Evolutionary conservation across 148 eudicot genomes (phyloP).

Genomic region (Rheum nobile): DNA sequence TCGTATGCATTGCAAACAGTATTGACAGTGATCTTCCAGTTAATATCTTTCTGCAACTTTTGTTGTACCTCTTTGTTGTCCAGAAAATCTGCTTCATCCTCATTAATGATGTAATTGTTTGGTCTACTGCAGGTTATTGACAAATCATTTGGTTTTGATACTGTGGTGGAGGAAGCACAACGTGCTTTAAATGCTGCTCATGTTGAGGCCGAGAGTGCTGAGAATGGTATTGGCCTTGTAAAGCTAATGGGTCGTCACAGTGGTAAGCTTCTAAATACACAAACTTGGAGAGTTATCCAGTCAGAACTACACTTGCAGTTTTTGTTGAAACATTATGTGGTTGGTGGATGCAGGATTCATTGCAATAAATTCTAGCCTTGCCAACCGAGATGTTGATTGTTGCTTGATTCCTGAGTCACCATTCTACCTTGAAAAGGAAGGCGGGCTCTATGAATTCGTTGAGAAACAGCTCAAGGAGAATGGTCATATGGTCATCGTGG

Average conservation of each 20-base stretch:
- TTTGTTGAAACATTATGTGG: background rate
- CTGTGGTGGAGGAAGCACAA: conserved; percentile 91
- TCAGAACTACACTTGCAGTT: background rate
- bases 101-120: background rate
- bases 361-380: conserved; percentile 90
- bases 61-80: background rate
- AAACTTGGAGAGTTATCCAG: background rate
- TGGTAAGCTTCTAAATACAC: background rate
- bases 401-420: conserved; percentile 92
- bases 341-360: conserved; percentile 50
- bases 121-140: conserved; percentile 54
- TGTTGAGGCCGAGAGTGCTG: conserved; percentile 9
- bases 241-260: conserved; percentile 8
- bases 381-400: conserved; percentile 92
- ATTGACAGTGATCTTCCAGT: conserved; percentile 94
- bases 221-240: conserved; percentile 10
- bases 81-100: background rate
- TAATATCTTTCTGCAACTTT: conserved; percentile 7
- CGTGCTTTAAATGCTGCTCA: conserved; percentile 24
- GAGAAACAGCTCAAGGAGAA: conserved; percentile 57
- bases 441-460: conserved; percentile 70
- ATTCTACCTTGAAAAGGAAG: conserved; percentile 67
- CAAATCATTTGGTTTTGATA: conserved; percentile 89
- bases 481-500: conserved; percentile 85
- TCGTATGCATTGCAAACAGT: conserved; percentile 73